phyloP scores from a whole-genome alignment of 805 yeast genomes.

The Pichia exigua region DNA sequence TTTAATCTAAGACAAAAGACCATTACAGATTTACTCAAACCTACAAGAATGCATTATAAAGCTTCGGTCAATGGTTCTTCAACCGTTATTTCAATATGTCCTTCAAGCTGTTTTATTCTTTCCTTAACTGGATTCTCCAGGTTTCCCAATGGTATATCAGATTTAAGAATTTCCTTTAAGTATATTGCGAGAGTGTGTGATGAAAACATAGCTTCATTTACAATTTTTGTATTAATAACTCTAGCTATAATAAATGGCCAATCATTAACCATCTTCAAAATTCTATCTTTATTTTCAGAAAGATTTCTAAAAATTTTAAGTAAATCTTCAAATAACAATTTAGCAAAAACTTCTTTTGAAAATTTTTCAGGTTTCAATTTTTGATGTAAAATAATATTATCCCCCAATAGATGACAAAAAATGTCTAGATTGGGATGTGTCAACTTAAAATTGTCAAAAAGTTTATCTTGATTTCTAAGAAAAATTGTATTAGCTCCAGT shows the following conservation, averaged over 20 bases:
- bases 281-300: slow-evolving; percentile 18
- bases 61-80: slow-evolving; percentile 5
- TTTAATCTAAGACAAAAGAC: too few relatives aligned
- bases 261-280: slow-evolving; percentile 15
- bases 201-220: background rate
- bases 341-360: slow-evolving; percentile 5
- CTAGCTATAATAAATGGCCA: slow-evolving; percentile 15
- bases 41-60: background rate
- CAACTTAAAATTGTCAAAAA: slow-evolving; percentile 17
- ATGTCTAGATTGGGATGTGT: background rate
- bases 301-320: slow-evolving; percentile 14
- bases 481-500: slow-evolving; percentile 22
- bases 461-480: slow-evolving; percentile 12
- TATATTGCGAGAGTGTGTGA: background rate
- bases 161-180: background rate
- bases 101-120: background rate
- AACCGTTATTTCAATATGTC: background rate
- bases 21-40: background rate
- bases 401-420: background rate
- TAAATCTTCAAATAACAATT: slow-evolving; percentile 9
- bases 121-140: background rate
- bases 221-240: background rate
- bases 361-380: background rate
- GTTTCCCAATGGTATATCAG: background rate
- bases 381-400: background rate